phyloP scores from a whole-genome alignment of 805 yeast species.

The Wickerhamiella allomyrinae region DNA sequence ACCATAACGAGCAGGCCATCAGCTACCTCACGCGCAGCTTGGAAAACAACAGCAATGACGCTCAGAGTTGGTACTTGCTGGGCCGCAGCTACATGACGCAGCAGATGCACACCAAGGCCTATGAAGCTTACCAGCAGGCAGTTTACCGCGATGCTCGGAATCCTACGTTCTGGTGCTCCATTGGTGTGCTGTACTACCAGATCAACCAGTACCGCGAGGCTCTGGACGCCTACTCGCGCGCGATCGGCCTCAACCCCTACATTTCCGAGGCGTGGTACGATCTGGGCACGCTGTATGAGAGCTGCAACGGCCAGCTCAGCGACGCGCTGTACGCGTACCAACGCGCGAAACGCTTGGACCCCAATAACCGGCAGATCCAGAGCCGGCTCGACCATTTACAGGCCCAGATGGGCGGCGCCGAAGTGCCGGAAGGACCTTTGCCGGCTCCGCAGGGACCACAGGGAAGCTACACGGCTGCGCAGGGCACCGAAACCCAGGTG shows the following conservation, averaged over 20 bases:
- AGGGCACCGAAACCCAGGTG: no score
- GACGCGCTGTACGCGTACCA: slow-evolving; percentile 96
- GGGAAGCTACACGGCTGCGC: slow-evolving; percentile 6
- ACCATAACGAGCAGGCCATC: slow-evolving; percentile 64
- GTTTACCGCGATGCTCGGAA: slow-evolving; percentile 92
- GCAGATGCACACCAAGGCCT: slow-evolving; percentile 89
- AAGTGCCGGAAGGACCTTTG: slow-evolving; percentile 4
- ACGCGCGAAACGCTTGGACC: slow-evolving; percentile 91
- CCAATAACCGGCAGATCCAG: slow-evolving; percentile 86
- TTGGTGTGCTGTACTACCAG: slow-evolving; percentile 92
- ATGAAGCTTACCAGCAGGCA: slow-evolving; percentile 97
- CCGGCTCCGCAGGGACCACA: slow-evolving; percentile 11
- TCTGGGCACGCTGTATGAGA: slow-evolving; percentile 89
- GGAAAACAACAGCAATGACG: slow-evolving; percentile 80
- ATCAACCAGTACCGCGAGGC: slow-evolving; percentile 95
- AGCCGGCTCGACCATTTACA: slow-evolving; percentile 74
- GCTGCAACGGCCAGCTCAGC: slow-evolving; percentile 87
- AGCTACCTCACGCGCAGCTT: slow-evolving; percentile 71
- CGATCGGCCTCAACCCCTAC: slow-evolving; percentile 89
- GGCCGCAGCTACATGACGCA: slow-evolving; percentile 96
- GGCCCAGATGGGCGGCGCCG: slow-evolving; percentile 12
- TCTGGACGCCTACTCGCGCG: slow-evolving; percentile 91
- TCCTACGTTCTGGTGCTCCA: slow-evolving; percentile 95
- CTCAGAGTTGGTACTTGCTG: slow-evolving; percentile 92
- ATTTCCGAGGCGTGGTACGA: slow-evolving; percentile 98